Conservation (phyloP, 371 early-diverging fungal species). For the Apophysomyces elegans region DNA sequence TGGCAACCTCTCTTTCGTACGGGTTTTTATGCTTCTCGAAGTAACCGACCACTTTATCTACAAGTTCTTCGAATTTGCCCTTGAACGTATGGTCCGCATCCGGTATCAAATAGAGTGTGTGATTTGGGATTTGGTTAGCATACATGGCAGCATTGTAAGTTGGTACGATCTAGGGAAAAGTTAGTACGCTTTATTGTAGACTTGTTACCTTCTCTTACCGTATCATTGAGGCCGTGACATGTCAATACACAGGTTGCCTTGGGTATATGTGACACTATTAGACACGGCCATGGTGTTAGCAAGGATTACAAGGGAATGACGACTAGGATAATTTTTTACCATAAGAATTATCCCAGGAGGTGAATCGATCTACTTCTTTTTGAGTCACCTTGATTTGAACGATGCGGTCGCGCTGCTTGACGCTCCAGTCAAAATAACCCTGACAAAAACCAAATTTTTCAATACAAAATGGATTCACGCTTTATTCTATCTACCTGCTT, state of each 20-base stretch:
- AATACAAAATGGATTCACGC: not conserved
- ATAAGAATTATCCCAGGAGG: conserved; percentile 38
- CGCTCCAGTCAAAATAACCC: conserved; percentile 32
- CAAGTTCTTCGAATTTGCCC: conserved; percentile 39
- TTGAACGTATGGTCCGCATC: conserved; percentile 56
- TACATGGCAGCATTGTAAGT: conserved; percentile 52
- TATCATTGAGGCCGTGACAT: conserved; percentile 55
- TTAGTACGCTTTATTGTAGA: not conserved
- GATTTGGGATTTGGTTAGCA: conserved; percentile 51
- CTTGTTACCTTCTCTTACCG: conserved; percentile 29
- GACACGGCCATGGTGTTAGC: not conserved
- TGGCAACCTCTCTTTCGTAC: conserved; percentile 40
- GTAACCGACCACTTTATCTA: conserved; percentile 36
- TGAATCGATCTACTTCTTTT: conserved; percentile 27
- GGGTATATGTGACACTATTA: conserved; percentile 51
- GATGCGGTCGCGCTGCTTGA: conserved; percentile 21
- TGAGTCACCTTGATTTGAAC: conserved; percentile 19
- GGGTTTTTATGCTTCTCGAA: conserved; percentile 43
- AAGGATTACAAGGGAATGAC: conserved; percentile 1
- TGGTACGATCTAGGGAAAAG: conserved; percentile 44
- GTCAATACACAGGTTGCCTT: conserved; percentile 55
- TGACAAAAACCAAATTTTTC: not conserved
- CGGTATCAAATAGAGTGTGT: conserved; percentile 49
- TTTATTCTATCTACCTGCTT: conserved; percentile 1
- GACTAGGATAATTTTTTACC: conserved; percentile 20